Conservation (phyloP, 1,284 basidiomycete species). For the Malassezia obtusa region DNA sequence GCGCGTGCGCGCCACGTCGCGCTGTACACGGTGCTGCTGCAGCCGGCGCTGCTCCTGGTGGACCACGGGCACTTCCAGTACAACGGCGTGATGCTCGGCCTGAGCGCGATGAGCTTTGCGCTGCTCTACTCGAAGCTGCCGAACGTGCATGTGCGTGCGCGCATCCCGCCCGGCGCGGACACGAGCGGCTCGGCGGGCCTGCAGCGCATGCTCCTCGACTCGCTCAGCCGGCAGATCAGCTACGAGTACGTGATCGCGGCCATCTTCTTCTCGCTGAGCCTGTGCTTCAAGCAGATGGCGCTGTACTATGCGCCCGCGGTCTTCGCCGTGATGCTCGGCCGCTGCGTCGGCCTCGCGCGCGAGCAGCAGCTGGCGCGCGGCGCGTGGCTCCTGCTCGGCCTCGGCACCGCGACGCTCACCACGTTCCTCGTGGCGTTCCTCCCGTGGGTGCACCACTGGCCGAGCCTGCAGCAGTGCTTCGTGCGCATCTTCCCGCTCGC, state of each 20-base stretch:
- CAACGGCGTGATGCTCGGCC: conserved; percentile 47
- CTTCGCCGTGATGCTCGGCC: conserved; percentile 44
- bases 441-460: conserved; percentile 62
- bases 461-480: conserved; percentile 57
- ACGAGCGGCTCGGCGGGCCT: conserved; percentile 1
- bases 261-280: conserved; percentile 67
- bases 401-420: conserved; percentile 53
- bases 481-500: conserved; percentile 79
- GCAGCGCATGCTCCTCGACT: conserved; percentile 15
- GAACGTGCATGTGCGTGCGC: conserved; percentile 21
- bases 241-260: conserved; percentile 61
- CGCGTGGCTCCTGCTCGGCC: conserved; percentile 57
- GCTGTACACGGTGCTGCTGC: conserved; percentile 58
- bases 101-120: conserved; percentile 31
- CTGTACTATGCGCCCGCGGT: conserved; percentile 79
- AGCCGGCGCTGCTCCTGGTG: conserved; percentile 71
- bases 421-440: conserved; percentile 64
- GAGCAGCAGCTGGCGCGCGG: conserved; percentile 57
- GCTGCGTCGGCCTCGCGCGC: conserved; percentile 66
- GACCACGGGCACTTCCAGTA: conserved; percentile 84
- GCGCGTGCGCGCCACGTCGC: conserved; percentile 35
- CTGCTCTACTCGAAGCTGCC: conserved; percentile 38
- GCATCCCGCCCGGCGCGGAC: background rate
- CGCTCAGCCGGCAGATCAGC: conserved; percentile 36
- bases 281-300: conserved; percentile 91